Conservation (phyloP, 2,329 filamentous ascomycete species). For the Colletotrichum falcatum region DNA sequence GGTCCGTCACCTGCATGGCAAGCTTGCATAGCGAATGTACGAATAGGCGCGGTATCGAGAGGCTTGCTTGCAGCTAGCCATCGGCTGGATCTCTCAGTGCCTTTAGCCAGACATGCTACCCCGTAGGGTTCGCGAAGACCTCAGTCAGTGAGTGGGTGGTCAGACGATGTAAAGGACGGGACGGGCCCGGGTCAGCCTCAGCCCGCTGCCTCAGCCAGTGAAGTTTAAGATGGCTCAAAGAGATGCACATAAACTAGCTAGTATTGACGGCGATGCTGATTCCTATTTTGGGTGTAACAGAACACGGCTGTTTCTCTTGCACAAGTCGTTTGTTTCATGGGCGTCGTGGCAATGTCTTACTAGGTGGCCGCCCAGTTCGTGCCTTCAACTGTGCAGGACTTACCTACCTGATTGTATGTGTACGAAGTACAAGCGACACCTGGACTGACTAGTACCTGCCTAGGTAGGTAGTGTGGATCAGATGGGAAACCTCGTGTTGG, state of each 20-base stretch:
- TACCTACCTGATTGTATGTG: too few relatives aligned
- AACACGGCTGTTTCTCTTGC: neutral
- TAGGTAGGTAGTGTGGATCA: neutral
- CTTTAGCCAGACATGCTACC: neutral
- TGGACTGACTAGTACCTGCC: neutral
- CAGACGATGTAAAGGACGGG: neutral
- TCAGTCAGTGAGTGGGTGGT: neutral
- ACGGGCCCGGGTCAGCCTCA: conserved; percentile 2
- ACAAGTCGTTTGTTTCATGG: neutral
- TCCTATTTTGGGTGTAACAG: neutral
- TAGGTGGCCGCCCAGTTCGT: neutral
- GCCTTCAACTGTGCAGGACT: neutral
- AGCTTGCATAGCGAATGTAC: neutral
- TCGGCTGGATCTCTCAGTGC: neutral
- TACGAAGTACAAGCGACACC: too few relatives aligned
- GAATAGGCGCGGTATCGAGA: too few relatives aligned
- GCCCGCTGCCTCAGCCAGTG: neutral
- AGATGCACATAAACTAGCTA: neutral
- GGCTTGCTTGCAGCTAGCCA: neutral
- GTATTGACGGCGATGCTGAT: neutral
- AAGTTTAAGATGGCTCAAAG: neutral
- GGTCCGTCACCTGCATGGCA: conserved; percentile 1
- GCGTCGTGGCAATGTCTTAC: neutral
- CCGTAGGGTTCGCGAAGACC: neutral
- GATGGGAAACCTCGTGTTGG: neutral